Evolutionary conservation across 345 rosid species (phyloP).

Genomic region (Acer campestre): DNA sequence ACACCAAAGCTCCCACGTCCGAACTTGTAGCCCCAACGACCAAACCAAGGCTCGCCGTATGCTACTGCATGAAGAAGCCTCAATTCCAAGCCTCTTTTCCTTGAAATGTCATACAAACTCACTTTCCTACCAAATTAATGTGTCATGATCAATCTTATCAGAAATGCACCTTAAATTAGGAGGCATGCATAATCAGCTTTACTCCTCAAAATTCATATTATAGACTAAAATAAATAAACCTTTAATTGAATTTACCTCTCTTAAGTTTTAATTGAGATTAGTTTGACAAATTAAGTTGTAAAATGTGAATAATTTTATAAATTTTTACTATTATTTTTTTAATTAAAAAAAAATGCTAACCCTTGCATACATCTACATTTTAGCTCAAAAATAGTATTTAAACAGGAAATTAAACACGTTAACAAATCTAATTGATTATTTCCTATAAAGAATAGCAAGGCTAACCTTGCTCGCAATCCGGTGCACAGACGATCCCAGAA

Average conservation of each 20-base stretch:
- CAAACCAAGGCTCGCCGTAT: constrained; percentile 79
- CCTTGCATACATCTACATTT: no score
- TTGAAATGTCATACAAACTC: constrained; percentile 69
- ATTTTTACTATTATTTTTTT: no score
- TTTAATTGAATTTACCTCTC: no score
- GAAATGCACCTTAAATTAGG: neutral
- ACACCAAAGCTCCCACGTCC: constrained; percentile 79
- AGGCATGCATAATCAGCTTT: no score
- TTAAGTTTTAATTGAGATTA: no score
- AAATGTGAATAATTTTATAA: no score
- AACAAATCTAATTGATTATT: neutral
- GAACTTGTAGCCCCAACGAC: constrained; percentile 82
- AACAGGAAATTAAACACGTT: no score
- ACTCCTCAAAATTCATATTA: no score
- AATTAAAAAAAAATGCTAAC: no score
- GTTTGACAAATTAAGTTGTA: no score
- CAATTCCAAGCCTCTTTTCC: constrained; percentile 77
- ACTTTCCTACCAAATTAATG: constrained; percentile 57
- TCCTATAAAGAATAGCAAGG: neutral
- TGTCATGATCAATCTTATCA: neutral
- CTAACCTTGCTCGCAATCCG: constrained; percentile 77
- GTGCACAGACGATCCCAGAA: constrained; percentile 91
- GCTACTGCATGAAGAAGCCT: constrained; percentile 75
- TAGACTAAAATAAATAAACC: no score
- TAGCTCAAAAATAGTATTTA: no score